A percentile compares a stretch with the other conserved stretches of the same genome.
These are phyloP conservation scores for Luffa aegyptiaca DNA, from an alignment of 306 rosid genomes.

Conservation along the genomic window DNA sequence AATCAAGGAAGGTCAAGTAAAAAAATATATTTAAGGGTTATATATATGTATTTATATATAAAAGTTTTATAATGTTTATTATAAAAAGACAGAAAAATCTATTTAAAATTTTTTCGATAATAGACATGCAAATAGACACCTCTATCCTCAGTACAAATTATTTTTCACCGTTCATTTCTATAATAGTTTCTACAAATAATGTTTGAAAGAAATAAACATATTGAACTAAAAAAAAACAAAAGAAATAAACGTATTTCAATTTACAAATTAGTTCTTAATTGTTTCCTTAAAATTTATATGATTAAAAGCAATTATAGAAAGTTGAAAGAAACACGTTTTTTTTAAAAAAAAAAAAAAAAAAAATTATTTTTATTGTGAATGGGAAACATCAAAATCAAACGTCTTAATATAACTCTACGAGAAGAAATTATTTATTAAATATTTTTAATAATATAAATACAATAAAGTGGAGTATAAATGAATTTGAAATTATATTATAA, in stretches of 20 bases:
- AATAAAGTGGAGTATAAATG: background rate
- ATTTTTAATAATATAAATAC: background rate
- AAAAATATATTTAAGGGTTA: background rate
- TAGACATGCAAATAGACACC: no score
- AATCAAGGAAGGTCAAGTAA: background rate
- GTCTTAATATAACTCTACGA: background rate
- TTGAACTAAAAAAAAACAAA: no score
- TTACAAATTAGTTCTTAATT: background rate
- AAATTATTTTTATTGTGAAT: background rate
- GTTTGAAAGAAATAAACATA: no score
- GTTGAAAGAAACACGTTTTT: background rate
- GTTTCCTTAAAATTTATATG: background rate
- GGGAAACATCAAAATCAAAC: background rate
- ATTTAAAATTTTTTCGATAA: no score
- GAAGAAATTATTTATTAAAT: background rate
- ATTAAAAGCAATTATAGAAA: background rate
- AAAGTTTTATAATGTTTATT: no score
- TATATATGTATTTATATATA: no score
- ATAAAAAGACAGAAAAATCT: no score
- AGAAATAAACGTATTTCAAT: no score
- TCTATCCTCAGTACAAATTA: no score
- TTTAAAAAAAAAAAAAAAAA: no score
- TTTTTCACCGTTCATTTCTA: no score
- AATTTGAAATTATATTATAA: background rate
- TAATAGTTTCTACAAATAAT: no score